Evolutionary conservation across 1,139 yeast genomes (phyloP), one percentile per base, ranked within the genome.

Genomic region (Debaryomyces subglobosus): DNA sequence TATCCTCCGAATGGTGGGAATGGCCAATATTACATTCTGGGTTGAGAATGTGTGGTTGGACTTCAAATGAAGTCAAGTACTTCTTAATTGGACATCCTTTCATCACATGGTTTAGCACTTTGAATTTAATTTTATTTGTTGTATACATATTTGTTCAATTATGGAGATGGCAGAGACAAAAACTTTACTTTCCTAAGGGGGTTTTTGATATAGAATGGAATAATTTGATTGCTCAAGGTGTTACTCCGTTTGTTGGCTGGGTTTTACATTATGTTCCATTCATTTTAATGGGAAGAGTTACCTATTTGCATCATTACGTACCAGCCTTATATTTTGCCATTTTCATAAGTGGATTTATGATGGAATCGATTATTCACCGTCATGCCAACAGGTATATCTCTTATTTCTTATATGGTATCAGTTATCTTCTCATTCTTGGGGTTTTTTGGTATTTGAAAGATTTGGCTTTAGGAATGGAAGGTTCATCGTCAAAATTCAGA

Each of bases 1-100:
- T 87, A 51, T 83, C 90, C 1, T 84, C 91, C 12, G 67, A 74
- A 48, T 86, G 91, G 82, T 87, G 94, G 92, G 86, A 87, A 68
- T 87, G 95, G 95, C 92, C 94, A 33, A 71, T 81, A 5, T 64
- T 84, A 48, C 68, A 74, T 35, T 65, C 73, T 16, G 95, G 95
- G 4, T 69, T 87, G 48, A 74, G 94, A 58, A 81, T 87, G 89
- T 81, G 88, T 56, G 72, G 80, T 3, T 87, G 94, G 94, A 67
- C 76, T 3, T 61, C 70, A 5, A 60, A 62, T 15, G 72, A 72
- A 15, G 61, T 71, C 24, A 81, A 82, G 57, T 87, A 81, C 58
- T 87, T 79, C 58, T 68, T 87, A 58, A 68, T 87, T 53, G 89
- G 89, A 3, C 82, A 85, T 49, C 89, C 91, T 0, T 77, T 84